A percentile compares a stretch with the other conserved stretches of the same genome.
Conservation (phyloP, 192 early-diverging fungal genomes). For the Coemansia sp. region DNA sequence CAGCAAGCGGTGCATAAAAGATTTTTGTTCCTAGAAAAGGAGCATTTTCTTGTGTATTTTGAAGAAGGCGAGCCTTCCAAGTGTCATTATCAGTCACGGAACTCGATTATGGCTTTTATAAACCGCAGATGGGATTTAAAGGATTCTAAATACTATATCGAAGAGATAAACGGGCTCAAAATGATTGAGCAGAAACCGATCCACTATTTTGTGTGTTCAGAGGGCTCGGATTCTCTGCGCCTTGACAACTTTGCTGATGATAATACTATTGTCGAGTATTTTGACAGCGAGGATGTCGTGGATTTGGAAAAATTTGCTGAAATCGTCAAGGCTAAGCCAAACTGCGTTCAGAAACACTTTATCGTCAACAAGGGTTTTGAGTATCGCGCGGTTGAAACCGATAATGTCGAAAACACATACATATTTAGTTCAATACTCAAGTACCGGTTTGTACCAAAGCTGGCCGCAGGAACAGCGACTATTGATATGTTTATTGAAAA, state of each 20-base stretch:
- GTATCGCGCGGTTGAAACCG: too few species aligned
- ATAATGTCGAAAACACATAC: not conserved
- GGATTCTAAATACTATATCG: too few species aligned
- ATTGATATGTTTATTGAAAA: not conserved
- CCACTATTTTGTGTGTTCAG: not conserved
- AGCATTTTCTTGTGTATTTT: not conserved
- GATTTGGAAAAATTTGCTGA: not conserved
- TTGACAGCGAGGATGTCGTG: not conserved
- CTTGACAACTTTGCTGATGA: not conserved
- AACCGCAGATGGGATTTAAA: too few species aligned
- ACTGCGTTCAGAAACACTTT: conserved; percentile 1
- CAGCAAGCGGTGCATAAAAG: not conserved
- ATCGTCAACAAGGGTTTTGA: not conserved
- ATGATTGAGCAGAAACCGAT: not conserved
- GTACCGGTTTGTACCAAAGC: too few species aligned
- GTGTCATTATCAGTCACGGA: too few species aligned
- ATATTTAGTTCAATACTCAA: not conserved
- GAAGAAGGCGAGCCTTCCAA: not conserved
- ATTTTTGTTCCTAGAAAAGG: not conserved
- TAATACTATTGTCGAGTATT: conserved; percentile 9
- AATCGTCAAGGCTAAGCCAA: conserved; percentile 2
- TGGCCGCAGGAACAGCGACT: not conserved
- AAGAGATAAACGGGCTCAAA: not conserved
- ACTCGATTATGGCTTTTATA: too few species aligned
- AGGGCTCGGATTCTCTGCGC: not conserved